Evolutionary conservation across 345 rosid genomes (phyloP).

Genomic region (Melaleuca quinquenervia): DNA sequence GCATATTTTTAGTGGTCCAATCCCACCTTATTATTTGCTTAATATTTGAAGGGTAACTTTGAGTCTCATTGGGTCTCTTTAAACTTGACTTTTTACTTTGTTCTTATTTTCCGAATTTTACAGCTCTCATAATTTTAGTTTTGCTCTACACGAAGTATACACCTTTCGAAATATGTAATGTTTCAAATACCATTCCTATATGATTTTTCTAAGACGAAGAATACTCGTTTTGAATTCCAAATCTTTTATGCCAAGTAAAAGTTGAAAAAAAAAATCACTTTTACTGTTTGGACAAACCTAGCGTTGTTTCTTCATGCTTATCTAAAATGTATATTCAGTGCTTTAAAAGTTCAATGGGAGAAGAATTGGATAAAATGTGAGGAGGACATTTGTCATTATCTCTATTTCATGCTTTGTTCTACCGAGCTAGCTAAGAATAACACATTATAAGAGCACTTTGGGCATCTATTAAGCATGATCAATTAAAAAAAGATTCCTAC

Average conservation of each 20-base stretch:
- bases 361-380: not conserved
- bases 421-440: not conserved
- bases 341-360: not conserved
- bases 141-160: not conserved
- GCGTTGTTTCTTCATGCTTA: not conserved
- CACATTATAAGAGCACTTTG: not conserved
- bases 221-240: not conserved
- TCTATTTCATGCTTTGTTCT: not conserved
- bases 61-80: not conserved
- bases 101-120: not conserved
- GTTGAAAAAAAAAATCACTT: not conserved
- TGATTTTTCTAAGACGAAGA: not conserved
- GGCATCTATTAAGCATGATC: not conserved
- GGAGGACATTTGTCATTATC: not conserved
- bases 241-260: not conserved
- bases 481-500: not conserved
- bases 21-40: not conserved
- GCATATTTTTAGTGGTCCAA: not conserved
- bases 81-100: not conserved
- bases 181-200: not conserved
- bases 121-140: not conserved
- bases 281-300: not conserved
- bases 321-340: not conserved
- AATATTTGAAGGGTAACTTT: not conserved
- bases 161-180: not conserved